Percentiles rank a stretch among this genome's conserved stretches.
Evolutionary conservation across 805 yeast genomes (phyloP).

Genomic region (Metschnikowia kunwiensis): DNA sequence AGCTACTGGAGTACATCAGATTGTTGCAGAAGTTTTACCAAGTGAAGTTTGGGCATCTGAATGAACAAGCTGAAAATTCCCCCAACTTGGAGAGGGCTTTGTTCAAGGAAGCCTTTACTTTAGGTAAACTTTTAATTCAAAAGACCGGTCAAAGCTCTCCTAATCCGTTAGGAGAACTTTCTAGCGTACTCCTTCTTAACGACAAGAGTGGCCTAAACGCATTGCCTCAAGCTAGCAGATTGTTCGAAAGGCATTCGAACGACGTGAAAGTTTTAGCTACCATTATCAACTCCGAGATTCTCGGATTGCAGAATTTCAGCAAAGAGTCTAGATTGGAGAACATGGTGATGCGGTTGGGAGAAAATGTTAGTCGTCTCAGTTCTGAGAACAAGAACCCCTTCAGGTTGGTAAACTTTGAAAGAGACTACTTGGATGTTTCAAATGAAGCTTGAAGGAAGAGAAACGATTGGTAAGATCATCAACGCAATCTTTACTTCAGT

Average conservation of each 20-base stretch:
- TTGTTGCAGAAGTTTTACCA: constrained; percentile 24
- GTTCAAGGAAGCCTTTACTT: constrained; percentile 19
- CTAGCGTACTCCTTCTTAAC: constrained; percentile 12
- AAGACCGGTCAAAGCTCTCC: constrained; percentile 3
- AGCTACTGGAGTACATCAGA: constrained; percentile 23
- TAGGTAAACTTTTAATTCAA: constrained; percentile 19
- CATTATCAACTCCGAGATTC: constrained; percentile 21
- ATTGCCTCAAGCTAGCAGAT: constrained; percentile 9
- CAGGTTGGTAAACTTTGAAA: constrained; percentile 36
- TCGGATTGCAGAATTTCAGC: constrained; percentile 26
- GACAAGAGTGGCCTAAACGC: constrained; percentile 7
- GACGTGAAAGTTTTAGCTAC: constrained; percentile 22
- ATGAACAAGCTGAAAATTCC: not conserved
- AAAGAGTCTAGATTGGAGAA: constrained; percentile 30
- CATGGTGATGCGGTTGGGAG: constrained; percentile 29
- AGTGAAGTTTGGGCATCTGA: constrained; percentile 11
- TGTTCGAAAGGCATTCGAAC: constrained; percentile 24
- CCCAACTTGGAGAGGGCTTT: constrained; percentile 11
- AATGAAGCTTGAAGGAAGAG: too few species aligned
- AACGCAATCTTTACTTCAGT: too few species aligned
- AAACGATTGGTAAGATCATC: too few species aligned
- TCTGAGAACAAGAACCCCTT: constrained; percentile 33
- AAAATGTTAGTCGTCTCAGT: constrained; percentile 30
- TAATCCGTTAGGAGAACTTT: constrained; percentile 9
- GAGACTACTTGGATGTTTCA: constrained; percentile 24